These are phyloP conservation scores for Pseudocohnilembus persalinus DNA, from an alignment of 169 alveolate species.

Conservation along the genomic window DNA sequence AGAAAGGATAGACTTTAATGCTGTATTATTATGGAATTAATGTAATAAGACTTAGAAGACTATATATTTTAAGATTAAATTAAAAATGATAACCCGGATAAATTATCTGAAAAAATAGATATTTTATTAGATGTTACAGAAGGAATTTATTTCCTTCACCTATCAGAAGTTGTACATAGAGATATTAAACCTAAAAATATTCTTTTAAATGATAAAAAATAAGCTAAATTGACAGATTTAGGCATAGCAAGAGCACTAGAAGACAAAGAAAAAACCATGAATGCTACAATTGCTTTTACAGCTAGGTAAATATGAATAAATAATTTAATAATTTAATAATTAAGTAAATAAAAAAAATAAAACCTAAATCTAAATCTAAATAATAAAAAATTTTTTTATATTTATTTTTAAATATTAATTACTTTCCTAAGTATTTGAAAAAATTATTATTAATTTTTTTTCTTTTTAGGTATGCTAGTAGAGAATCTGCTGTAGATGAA, in stretches of 20 bases:
- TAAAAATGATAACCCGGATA: background rate
- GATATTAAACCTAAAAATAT: background rate
- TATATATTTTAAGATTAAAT: background rate
- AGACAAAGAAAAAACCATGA: background rate
- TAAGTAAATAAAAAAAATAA: too few relatives aligned
- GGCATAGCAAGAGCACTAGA: constrained; percentile 50
- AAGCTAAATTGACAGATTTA: constrained; percentile 54
- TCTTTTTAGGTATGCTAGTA: background rate
- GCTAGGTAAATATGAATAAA: background rate
- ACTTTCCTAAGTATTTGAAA: too few relatives aligned
- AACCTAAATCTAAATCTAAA: too few relatives aligned
- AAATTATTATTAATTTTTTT: too few relatives aligned
- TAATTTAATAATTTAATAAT: too few relatives aligned
- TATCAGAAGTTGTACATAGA: background rate
- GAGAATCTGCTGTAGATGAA: constrained; percentile 9
- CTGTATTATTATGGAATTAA: background rate
- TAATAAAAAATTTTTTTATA: too few relatives aligned
- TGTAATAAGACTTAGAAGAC: background rate
- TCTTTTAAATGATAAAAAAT: background rate
- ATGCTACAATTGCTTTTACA: constrained; percentile 13
- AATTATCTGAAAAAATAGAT: background rate
- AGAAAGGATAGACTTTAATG: background rate
- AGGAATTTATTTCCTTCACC: background rate
- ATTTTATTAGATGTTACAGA: background rate
- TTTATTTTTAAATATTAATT: too few relatives aligned